Conservation (phyloP, 176 grass and related monocot genomes). For the Carex parvula region DNA sequence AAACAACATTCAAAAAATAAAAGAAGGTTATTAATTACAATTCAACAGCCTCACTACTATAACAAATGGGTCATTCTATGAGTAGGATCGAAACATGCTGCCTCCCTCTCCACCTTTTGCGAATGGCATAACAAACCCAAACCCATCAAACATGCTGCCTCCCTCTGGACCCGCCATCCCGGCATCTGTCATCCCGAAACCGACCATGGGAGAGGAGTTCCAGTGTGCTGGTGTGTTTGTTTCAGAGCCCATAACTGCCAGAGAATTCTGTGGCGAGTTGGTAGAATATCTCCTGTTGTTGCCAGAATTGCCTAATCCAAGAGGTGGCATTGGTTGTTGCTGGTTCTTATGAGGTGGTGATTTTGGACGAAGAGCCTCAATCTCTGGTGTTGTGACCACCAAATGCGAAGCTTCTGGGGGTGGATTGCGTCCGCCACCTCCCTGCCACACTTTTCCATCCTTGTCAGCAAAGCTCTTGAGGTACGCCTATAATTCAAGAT, state of each 20-base stretch:
- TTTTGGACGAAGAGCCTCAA: constrained; percentile 76
- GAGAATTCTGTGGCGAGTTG: constrained; percentile 40
- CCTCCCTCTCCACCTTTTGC: constrained; percentile 19
- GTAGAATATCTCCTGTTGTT: constrained; percentile 34
- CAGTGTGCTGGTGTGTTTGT: constrained; percentile 32
- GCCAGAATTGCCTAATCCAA: constrained; percentile 31
- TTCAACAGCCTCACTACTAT: constrained; percentile 25
- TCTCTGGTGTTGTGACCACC: constrained; percentile 80
- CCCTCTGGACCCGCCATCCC: constrained; percentile 26
- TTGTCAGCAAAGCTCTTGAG: constrained; percentile 55
- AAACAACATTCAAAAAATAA: neutral
- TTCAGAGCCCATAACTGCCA: constrained; percentile 23
- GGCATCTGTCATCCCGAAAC: constrained; percentile 37
- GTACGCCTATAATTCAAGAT: constrained; percentile 41
- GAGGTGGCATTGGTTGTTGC: constrained; percentile 22
- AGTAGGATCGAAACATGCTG: constrained; percentile 18
- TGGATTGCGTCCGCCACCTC: constrained; percentile 81
- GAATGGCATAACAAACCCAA: constrained; percentile 36
- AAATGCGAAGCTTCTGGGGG: constrained; percentile 85
- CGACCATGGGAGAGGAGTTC: constrained; percentile 29
- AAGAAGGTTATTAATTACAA: neutral
- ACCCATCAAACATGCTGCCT: constrained; percentile 30
- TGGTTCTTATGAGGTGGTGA: constrained; percentile 75
- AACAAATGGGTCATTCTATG: constrained; percentile 30
- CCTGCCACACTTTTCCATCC: constrained; percentile 92